Base-by-base conservation (phyloP, 2,329 filamentous ascomycete genomes). In the Celoporthe dispersa region DNA sequence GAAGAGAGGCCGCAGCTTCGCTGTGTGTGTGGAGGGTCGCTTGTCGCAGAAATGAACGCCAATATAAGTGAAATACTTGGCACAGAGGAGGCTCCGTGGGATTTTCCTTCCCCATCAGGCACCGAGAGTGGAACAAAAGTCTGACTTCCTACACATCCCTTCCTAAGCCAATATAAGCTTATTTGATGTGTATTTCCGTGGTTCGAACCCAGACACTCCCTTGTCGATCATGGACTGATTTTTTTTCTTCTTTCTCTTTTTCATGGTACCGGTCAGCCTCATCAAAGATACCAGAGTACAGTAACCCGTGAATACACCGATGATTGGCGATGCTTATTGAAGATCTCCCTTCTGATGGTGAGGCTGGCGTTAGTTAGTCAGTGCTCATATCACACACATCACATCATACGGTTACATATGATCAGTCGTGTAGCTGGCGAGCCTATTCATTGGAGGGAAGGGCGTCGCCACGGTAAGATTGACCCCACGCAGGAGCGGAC, bases 91-190 rank as follows among this genome's bases (percentile, higher is more conserved):
- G 44, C 44, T 11, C 44, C 19, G 44, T 48, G 11, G 8, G 44
- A 48, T 48, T n/a, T n/a, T 3, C 8, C 11, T 48, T 6, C n/a
- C 9, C 22, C 44, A 48, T 48, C 44, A 48, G 44, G 44, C 44
- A 48, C 22, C 44, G 44, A 48, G 44, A 48, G 19, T 48, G 44
- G 44, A 48, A 48, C 22, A 7, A n/a, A 48, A 22, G 16, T 48
- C 44, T 48, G 44, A 48, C 41, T 2, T 48, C 44, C 44, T 48
- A 48, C 19, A n/a, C 22, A 48, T n/a, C 44, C 19, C 22, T n/a
- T 48, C 44, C 44, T 48, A 48, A 48, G 44, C 44, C 44, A 48
- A 48, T 48, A 48, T 48, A 48, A 48, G 44, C 44, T 48, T 48
- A 48, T 48, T 48, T 48, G 44, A n/a, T 48, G 44, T 48, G 44